A percentile compares a stretch with the other conserved stretches of the same genome.
Evolutionary conservation across 1,139 yeast species (phyloP).

Genomic region (Blastobotrys petasosporus): DNA sequence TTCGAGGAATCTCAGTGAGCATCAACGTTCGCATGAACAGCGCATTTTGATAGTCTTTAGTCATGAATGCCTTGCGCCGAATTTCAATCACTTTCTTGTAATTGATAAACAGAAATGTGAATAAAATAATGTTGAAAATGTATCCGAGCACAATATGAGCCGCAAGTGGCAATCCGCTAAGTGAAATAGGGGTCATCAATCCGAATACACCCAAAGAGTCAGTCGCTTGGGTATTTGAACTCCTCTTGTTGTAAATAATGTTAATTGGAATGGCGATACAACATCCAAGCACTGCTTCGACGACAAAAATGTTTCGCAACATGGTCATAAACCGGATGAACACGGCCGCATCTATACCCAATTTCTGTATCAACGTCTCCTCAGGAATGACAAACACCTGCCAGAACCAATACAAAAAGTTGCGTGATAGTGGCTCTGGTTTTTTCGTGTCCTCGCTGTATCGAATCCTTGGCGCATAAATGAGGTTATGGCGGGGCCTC

Average conservation of each 20-base stretch:
- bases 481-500: slow-evolving; percentile 33
- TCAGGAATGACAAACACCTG: slow-evolving; percentile 25
- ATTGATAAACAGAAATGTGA: slow-evolving; percentile 30
- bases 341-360: slow-evolving; percentile 38
- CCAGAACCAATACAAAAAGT: slow-evolving; percentile 29
- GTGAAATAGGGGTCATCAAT: slow-evolving; percentile 35
- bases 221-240: slow-evolving; percentile 12
- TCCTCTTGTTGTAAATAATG: slow-evolving; percentile 30
- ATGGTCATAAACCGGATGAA: slow-evolving; percentile 32
- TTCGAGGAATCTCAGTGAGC: slow-evolving; percentile 32
- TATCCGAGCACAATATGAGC: slow-evolving; percentile 36
- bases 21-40: slow-evolving; percentile 34
- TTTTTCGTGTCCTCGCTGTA: slow-evolving; percentile 19
- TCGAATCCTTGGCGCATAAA: slow-evolving; percentile 34
- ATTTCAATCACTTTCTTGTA: slow-evolving; percentile 28
- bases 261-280: slow-evolving; percentile 37
- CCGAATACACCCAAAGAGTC: slow-evolving; percentile 31
- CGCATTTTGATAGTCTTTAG: slow-evolving; percentile 28
- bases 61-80: slow-evolving; percentile 26
- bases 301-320: slow-evolving; percentile 32
- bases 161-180: slow-evolving; percentile 30
- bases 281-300: slow-evolving; percentile 33
- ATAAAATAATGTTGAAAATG: slow-evolving; percentile 26
- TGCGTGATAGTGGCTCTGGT: slow-evolving; percentile 24
- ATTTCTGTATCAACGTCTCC: slow-evolving; percentile 26